Evolutionary conservation across 768 basidiomycete genomes (phyloP).

Genomic region (Serendipita sp.): DNA sequence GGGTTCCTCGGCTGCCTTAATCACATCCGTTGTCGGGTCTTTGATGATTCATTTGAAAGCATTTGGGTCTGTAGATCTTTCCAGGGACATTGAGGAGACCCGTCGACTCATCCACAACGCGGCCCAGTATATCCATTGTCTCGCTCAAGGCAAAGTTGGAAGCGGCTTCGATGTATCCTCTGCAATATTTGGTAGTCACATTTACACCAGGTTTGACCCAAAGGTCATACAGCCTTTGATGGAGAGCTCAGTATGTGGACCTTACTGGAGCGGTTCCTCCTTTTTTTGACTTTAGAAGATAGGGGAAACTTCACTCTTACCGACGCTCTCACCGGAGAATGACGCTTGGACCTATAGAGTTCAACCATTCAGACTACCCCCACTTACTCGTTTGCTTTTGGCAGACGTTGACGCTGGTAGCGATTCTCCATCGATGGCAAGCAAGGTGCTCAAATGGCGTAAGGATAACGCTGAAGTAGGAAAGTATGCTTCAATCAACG

Average conservation of each 20-base stretch:
- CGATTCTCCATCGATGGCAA: constrained; percentile 86
- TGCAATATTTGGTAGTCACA: constrained; percentile 85
- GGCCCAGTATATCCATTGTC: constrained; percentile 86
- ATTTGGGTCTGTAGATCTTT: constrained; percentile 35
- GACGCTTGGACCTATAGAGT: constrained; percentile 56
- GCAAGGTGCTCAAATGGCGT: constrained; percentile 83
- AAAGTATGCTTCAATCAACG: constrained; percentile 14
- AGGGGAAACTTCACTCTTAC: constrained; percentile 21
- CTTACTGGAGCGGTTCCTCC: neutral
- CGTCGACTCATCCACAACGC: constrained; percentile 69
- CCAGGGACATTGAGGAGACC: constrained; percentile 26
- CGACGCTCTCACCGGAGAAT: constrained; percentile 48
- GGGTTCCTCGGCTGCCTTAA: constrained; percentile 91
- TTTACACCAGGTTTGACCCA: constrained; percentile 79
- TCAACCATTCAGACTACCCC: constrained; percentile 65
- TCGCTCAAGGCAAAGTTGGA: constrained; percentile 96
- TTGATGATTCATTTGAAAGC: constrained; percentile 61
- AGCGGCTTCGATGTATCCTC: constrained; percentile 94
- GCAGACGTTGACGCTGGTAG: constrained; percentile 95
- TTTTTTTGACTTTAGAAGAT: neutral
- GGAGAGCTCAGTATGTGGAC: constrained; percentile 31
- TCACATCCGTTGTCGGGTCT: constrained; percentile 81
- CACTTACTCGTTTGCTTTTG: constrained; percentile 64
- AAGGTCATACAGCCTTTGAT: constrained; percentile 48
- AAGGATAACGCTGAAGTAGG: constrained; percentile 44